A percentile compares a stretch with the other conserved stretches of the same genome.
Evolutionary conservation across 495 filamentous ascomycete species (phyloP).

Genomic region (Tuber melanosporum): DNA sequence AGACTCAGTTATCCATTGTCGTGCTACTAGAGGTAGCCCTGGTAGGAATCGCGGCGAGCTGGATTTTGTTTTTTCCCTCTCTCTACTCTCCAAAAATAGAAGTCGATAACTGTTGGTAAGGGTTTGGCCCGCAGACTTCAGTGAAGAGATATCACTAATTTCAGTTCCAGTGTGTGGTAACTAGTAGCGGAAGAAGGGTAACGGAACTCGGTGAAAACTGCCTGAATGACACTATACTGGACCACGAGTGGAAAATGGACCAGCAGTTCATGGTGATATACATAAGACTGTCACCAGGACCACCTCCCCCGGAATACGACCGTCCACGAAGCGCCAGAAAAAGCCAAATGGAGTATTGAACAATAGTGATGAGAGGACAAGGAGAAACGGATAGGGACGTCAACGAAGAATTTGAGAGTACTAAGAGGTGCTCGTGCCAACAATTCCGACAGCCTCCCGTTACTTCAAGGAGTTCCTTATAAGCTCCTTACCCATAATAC

Average conservation of each 20-base stretch:
- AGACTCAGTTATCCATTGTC: neutral
- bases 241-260: neutral
- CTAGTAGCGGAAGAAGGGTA: neutral
- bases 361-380: neutral
- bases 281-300: neutral
- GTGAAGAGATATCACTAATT: neutral
- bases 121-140: neutral
- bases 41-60: neutral
- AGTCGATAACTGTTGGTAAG: neutral
- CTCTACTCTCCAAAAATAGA: neutral
- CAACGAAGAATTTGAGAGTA: neutral
- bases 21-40: neutral
- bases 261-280: neutral
- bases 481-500: neutral
- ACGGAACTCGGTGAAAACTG: neutral
- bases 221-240: neutral
- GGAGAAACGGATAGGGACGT: neutral
- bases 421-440: neutral
- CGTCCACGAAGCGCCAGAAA: neutral
- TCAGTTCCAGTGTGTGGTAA: neutral
- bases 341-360: neutral
- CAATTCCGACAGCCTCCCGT: neutral
- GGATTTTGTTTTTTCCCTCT: neutral
- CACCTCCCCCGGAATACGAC: neutral
- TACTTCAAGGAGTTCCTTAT: too few relatives aligned